Conservation (phyloP, 441 rosid species). For the Manihot esculenta region DNA sequence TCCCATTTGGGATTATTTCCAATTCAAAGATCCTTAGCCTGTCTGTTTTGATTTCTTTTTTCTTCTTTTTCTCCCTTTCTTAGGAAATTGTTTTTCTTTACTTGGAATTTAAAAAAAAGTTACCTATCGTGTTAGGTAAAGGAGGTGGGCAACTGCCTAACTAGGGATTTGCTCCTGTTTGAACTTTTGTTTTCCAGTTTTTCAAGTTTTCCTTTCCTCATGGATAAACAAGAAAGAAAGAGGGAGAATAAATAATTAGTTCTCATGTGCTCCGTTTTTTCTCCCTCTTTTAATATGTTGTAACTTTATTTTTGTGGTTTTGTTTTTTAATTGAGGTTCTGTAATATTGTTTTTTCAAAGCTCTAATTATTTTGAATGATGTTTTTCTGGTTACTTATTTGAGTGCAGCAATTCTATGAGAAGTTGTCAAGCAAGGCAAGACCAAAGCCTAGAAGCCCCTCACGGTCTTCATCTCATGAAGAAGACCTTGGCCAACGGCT, state of each 20-base stretch:
- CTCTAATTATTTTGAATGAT: not conserved
- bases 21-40: not conserved
- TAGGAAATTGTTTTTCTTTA: not conserved
- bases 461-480: conserved; percentile 29
- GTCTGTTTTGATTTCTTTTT: not conserved
- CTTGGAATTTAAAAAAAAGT: not conserved
- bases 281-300: not conserved
- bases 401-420: conserved; percentile 80
- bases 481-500: conserved; percentile 50
- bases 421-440: conserved; percentile 86
- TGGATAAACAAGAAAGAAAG: no score
- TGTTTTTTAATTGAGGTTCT: not conserved
- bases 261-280: not conserved
- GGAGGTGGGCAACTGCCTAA: no score
- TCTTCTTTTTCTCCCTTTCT: not conserved
- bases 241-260: not conserved
- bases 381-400: not conserved
- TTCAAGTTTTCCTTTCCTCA: not conserved
- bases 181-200: not conserved
- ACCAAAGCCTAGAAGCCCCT: conserved; percentile 66
- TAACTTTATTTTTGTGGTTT: not conserved
- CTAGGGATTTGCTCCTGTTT: not conserved
- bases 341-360: not conserved
- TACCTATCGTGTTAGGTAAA: conserved; percentile 20
- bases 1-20: not conserved